Evolutionary conservation across 805 yeast genomes (phyloP), one percentile per base, ranked within the genome.

Genomic region (Jamesozyma gamospora): DNA sequence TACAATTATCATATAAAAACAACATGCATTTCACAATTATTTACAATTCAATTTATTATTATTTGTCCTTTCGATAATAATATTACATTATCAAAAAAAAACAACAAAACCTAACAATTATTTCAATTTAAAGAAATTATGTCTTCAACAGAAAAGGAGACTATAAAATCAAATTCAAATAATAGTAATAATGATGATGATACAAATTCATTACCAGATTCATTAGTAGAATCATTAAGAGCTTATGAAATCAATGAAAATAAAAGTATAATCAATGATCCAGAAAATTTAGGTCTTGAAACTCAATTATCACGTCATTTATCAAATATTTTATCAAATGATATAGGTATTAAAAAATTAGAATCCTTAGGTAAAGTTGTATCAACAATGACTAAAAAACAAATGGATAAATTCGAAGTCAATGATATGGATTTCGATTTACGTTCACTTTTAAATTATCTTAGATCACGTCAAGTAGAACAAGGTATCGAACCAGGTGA

Each of bases 341-440:
- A 63, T 6, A 58, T 59, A 7, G 65, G 67, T 40, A 52, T 62
- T 5, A 58, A 58, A 32, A 66, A 64, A 48, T 56, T 72, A 40
- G 73, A 66, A 46, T 62, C 74, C n/a, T 57, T 72, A 44, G 71
- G 75, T 3, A 67, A 74, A 58, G 67, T 67, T 32, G 48, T 72
- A 32, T 71, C 77, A 9, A 67, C 73, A 12, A 68, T 67, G 52
- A 69, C 74, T 17, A 67, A 67, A 41, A 64, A 62, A 30, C 67
- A 72, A 44, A 57, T 69, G 54, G 67, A 67, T 32, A 49, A 53
- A 26, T 65, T 72, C 41, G 74, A 70, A 52, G 58, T 71, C 29
- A 52, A 56, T 37, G 60, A 70, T 35, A 59, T 70, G 29, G 69
- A 71, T 49, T 72, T 72, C 45, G 75, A 72, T 55, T 53, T 72